These are phyloP conservation scores for Rugosomyces carneus DNA, from an alignment of 1,284 basidiomycete genomes.

Conservation along the genomic window DNA sequence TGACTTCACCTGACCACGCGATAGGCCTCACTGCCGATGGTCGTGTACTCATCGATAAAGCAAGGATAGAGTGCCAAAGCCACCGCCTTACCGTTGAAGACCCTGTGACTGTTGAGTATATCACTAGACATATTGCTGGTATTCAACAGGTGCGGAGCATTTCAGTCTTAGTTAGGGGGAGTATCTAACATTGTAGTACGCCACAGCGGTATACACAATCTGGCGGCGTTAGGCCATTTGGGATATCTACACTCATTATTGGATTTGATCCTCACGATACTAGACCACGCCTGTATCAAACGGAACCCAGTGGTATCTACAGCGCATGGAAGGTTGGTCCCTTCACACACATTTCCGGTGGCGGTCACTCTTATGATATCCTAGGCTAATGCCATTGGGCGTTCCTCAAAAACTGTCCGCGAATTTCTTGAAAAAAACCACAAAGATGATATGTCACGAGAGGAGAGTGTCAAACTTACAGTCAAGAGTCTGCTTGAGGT, in stretches of 20 bases:
- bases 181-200: neutral
- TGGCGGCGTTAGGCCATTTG: constrained; percentile 97
- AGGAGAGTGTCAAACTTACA: constrained; percentile 91
- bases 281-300: constrained; percentile 89
- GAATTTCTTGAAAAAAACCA: constrained; percentile 99
- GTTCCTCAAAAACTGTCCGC: constrained; percentile 96
- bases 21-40: constrained; percentile 96
- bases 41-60: constrained; percentile 96
- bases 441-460: constrained; percentile 83
- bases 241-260: constrained; percentile 94
- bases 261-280: constrained; percentile 95
- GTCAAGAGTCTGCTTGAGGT: constrained; percentile 97
- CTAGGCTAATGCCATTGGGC: constrained; percentile 95
- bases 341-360: neutral
- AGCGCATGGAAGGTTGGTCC: constrained; percentile 94
- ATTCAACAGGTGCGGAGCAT: constrained; percentile 80
- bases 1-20: constrained; percentile 11
- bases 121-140: constrained; percentile 95
- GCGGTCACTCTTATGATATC: constrained; percentile 1
- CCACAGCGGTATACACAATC: constrained; percentile 93
- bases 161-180: neutral
- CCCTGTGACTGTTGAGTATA: constrained; percentile 97
- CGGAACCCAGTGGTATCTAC: constrained; percentile 97
- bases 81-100: constrained; percentile 98
- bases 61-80: constrained; percentile 95